phyloP scores from a whole-genome alignment of 1,139 yeast genomes.

The Hemisphaericaspora subhashii region DNA sequence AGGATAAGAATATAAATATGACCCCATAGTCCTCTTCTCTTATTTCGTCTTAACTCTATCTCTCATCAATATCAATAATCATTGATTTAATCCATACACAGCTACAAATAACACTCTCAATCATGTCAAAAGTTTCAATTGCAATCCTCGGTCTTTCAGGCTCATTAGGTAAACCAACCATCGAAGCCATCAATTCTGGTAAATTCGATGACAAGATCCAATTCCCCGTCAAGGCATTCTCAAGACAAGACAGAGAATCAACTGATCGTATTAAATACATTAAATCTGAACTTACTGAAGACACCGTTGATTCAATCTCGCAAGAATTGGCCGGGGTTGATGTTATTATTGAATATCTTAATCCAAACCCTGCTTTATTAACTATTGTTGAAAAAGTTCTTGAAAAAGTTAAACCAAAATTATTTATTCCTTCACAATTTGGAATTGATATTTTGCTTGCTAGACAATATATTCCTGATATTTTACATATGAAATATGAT shows the following conservation, averaged over 20 bases:
- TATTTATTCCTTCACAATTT: slow-evolving; percentile 64
- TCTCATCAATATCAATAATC: too few relatives aligned
- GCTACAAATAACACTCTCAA: background rate
- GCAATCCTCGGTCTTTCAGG: slow-evolving; percentile 60
- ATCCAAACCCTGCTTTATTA: slow-evolving; percentile 25
- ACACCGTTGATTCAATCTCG: slow-evolving; percentile 24
- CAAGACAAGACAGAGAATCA: slow-evolving; percentile 43
- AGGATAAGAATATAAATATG: too few relatives aligned
- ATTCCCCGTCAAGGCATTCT: slow-evolving; percentile 52
- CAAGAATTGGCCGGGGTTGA: slow-evolving; percentile 49
- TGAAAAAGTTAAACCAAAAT: slow-evolving; percentile 43
- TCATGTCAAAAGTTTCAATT: slow-evolving; percentile 27
- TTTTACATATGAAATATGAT: slow-evolving; percentile 35
- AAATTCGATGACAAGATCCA: slow-evolving; percentile 42
- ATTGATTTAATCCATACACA: too few relatives aligned
- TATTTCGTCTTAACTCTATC: too few relatives aligned
- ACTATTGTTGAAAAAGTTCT: slow-evolving; percentile 34
- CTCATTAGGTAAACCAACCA: slow-evolving; percentile 45
- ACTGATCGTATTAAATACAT: slow-evolving; percentile 44
- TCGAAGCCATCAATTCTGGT: slow-evolving; percentile 46
- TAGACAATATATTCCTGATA: slow-evolving; percentile 29
- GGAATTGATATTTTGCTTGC: slow-evolving; percentile 43
- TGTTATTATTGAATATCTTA: slow-evolving; percentile 48
- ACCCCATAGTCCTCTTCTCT: too few relatives aligned
- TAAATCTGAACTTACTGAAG: slow-evolving; percentile 26